Evolutionary conservation across 176 grass and related monocot species (phyloP), one percentile per base, ranked within the genome.

Genomic region (Pharus latifolius): DNA sequence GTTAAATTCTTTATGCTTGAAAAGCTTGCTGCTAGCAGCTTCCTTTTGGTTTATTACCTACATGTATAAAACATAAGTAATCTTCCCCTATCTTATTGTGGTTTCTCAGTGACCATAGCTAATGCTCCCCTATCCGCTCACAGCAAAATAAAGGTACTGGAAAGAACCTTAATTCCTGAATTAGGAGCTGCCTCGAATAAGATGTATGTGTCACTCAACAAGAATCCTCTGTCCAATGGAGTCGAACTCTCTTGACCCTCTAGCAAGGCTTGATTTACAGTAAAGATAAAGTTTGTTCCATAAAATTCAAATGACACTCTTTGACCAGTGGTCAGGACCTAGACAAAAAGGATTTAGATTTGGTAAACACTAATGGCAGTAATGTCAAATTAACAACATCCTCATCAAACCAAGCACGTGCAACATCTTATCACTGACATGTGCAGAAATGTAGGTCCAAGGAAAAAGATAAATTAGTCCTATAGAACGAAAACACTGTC

Each of bases 1-100:
- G 79, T 94, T 91, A 76, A 99, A 93, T 34, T 99, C 90, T 69
- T 99, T 99, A 55, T 99, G 87, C 50, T 90, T 92, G 82, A 99
- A 99, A 86, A 99, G 87, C 58, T 99, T 94, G 74, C 95, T 99
- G 77, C 90, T 94, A 50, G 90, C 87, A 51, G 95, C 87, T 83
- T 99, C 95, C 43, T 83, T 92, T 66, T 99, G 95, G 84, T 99
- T 99, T 33, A 91, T 67, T 31, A 99, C 63, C 95, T 99, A 69
- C 50, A 82, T 60, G 53, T 54, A 76, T 47, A 82, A 70, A 67
- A 83, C n/a, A n/a, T n/a, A n/a, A n/a, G n/a, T n/a, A n/a, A n/a
- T n/a, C n/a, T n/a, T n/a, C n/a, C n/a, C n/a, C 26, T 22, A 74
- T 11, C 56, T 34, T 65, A 45, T 38, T 9, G 4, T 38, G 4